Percentiles rank a stretch among this genome's conserved stretches.
These are phyloP conservation scores for Boletus fagicola DNA, from an alignment of 768 basidiomycete species.

Conservation along the genomic window DNA sequence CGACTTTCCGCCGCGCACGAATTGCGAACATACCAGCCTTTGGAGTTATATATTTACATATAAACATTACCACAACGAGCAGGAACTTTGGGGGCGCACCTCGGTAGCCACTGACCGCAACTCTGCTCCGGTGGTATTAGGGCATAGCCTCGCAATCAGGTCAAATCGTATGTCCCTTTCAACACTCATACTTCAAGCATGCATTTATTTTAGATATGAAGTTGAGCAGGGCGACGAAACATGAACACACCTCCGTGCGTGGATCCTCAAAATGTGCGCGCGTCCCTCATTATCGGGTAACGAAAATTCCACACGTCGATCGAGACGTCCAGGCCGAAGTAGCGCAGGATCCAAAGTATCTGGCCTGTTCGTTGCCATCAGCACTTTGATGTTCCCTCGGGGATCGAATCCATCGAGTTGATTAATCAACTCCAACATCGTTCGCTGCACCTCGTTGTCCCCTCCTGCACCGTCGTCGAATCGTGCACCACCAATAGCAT, in stretches of 20 bases:
- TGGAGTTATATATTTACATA: constrained; percentile 69
- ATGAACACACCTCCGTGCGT: constrained; percentile 77
- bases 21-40: constrained; percentile 99
- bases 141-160: constrained; percentile 93
- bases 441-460: constrained; percentile 98
- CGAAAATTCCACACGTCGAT: constrained; percentile 95
- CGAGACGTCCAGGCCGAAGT: constrained; percentile 91
- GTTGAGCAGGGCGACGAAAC: background rate
- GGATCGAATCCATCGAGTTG: constrained; percentile 99
- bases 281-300: constrained; percentile 94
- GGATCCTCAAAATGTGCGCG: constrained; percentile 94
- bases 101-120: constrained; percentile 95
- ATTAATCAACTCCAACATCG: constrained; percentile 99
- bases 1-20: constrained; percentile 92
- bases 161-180: constrained; percentile 97
- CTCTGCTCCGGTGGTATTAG: constrained; percentile 99
- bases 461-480: constrained; percentile 99
- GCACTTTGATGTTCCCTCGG: constrained; percentile 98
- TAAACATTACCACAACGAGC: constrained; percentile 77
- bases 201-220: background rate
- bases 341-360: constrained; percentile 98
- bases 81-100: constrained; percentile 40
- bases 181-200: constrained; percentile 78
- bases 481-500: constrained; percentile 96
- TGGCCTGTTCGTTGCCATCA: constrained; percentile 99